Evolutionary conservation across 805 yeast genomes (phyloP), one percentile per base, ranked within the genome.

Genomic region (Kluyveromyces wickerhamii): DNA sequence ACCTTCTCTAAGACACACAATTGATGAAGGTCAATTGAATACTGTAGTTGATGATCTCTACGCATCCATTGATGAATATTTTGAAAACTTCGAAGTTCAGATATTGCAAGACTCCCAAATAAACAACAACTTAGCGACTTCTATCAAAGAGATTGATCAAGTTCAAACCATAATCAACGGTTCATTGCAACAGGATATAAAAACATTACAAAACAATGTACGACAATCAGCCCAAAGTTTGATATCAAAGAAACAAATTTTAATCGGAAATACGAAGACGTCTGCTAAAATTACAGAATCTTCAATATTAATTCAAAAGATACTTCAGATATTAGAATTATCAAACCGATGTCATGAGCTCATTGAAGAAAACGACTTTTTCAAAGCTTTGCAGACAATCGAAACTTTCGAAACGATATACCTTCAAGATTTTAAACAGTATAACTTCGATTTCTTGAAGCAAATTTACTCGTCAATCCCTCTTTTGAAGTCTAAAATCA

Each of bases 341-440:
- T 82, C 94, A 11, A 88, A 87, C 59, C 82, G 78, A 49, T 83
- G 87, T 32, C 85, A 86, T 52, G 88, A 83, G 25, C 64, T 88
- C 51, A 80, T 86, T 41, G 72, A 77, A 35, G 76, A 74, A 39
- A 76, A 77, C 47, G 77, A 79, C 46, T 84, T 83, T 47, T 88
- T 85, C 54, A 82, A 82, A 40, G 96, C 96, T 0, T 71, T 92
- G 47, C 85, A 86, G 55, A 74, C 81, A 45, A 63, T 87, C 34
- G 88, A 86, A 40, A 86, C 79, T 48, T 64, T 89, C 42, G 76
- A 78, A 26, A 72, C 71, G 37, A 66, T 80, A 27, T 84, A 80
- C 45, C 62, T 79, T 29, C 81, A 79, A 40, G 82, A 77, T 36
- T 79, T 77, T 21, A 80, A 78, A 33, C 69, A 74, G 29, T 82